Conservation (phyloP, 495 filamentous ascomycete genomes). For the Aspergillus affinis region DNA sequence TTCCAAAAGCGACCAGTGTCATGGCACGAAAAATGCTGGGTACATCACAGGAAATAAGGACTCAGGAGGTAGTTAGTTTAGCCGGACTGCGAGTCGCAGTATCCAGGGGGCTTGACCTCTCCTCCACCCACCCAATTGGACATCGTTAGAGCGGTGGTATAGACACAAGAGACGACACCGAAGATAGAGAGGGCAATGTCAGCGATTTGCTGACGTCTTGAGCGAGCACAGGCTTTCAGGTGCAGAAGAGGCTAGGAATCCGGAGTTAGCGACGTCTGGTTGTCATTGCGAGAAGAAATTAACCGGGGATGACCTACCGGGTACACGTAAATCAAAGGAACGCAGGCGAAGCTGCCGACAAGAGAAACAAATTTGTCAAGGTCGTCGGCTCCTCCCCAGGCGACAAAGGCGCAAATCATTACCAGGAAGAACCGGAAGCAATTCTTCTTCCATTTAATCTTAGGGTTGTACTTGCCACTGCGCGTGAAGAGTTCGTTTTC, state of each 20-base stretch:
- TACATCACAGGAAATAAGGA: background rate
- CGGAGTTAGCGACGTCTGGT: slow-evolving; percentile 11
- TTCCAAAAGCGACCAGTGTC: slow-evolving; percentile 3
- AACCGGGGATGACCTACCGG: slow-evolving; percentile 61
- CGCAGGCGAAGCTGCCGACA: slow-evolving; percentile 95
- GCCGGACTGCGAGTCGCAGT: slow-evolving; percentile 52
- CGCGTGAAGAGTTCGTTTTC: slow-evolving; percentile 69
- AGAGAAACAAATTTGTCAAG: slow-evolving; percentile 96
- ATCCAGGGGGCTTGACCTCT: slow-evolving; percentile 48
- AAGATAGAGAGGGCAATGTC: slow-evolving; percentile 78
- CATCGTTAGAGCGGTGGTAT: slow-evolving; percentile 83
- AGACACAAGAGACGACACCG: slow-evolving; percentile 81
- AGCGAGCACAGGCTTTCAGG: slow-evolving; percentile 72
- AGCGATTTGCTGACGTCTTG: slow-evolving; percentile 57
- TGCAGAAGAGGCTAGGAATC: slow-evolving; percentile 79
- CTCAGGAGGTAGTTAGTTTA: background rate
- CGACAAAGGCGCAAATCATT: slow-evolving; percentile 76
- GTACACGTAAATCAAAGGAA: slow-evolving; percentile 96
- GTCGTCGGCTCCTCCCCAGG: slow-evolving; percentile 89
- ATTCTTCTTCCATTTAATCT: slow-evolving; percentile 99
- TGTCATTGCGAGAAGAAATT: background rate
- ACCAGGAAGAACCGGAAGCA: slow-evolving; percentile 91
- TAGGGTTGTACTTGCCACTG: slow-evolving; percentile 92
- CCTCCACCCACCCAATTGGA: slow-evolving; percentile 71
- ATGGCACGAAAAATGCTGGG: background rate